A percentile compares a stretch with the other conserved stretches of the same genome.
Evolutionary conservation across 2,329 filamentous ascomycete species (phyloP).

Genomic region (Tolypocladium album): DNA sequence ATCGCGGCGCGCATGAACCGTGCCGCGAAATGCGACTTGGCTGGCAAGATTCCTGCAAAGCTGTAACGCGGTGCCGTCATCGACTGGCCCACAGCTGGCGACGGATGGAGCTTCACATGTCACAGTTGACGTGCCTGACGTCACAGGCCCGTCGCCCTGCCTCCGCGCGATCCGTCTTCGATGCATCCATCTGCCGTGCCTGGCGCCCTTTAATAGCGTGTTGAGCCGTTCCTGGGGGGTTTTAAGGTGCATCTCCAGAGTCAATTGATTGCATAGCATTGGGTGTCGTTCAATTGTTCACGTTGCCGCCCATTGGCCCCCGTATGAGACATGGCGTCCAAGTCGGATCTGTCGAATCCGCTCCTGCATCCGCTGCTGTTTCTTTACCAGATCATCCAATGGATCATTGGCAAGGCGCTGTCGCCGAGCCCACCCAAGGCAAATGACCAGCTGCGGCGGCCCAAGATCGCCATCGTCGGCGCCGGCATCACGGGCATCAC

Average conservation of each 20-base stretch:
- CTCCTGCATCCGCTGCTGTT: conserved; percentile 46
- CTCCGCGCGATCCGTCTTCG: background rate
- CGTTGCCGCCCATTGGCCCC: background rate
- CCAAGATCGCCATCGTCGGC: conserved; percentile 59
- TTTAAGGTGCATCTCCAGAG: too few relatives aligned
- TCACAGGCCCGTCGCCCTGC: background rate
- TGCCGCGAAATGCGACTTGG: background rate
- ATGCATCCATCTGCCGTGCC: background rate
- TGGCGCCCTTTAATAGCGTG: background rate
- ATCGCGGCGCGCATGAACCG: background rate
- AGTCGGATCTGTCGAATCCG: conserved; percentile 24
- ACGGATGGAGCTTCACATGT: background rate
- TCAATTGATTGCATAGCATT: background rate
- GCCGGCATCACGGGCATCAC: conserved; percentile 67
- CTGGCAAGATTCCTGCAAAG: background rate
- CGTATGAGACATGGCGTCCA: conserved; percentile 17
- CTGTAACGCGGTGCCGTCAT: background rate
- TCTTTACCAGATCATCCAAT: conserved; percentile 56
- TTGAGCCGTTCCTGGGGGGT: background rate
- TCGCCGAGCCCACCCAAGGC: conserved; percentile 59
- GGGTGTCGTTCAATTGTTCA: too few relatives aligned
- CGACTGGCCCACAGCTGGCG: background rate
- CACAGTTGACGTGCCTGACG: background rate
- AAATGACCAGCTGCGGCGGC: conserved; percentile 42
- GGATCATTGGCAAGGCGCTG: conserved; percentile 51